Evolutionary conservation across 129 eudicot genomes (phyloP).

Genomic region (Flaveria bidentis): DNA sequence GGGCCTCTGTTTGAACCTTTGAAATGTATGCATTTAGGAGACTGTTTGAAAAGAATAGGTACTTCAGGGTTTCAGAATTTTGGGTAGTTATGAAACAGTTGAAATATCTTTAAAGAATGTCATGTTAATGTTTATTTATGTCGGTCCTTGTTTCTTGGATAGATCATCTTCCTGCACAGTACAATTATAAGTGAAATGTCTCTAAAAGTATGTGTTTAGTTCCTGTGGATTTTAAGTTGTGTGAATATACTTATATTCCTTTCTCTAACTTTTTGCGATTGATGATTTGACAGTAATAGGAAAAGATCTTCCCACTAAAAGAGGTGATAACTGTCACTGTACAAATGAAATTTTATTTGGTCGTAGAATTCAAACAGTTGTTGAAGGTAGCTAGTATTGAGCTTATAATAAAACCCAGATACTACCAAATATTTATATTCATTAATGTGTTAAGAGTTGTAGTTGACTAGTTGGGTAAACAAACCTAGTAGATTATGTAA

Average conservation of each 20-base stretch:
- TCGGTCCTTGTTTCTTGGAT: not conserved
- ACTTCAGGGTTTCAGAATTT: not conserved
- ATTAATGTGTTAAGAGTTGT: not conserved
- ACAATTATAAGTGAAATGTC: not conserved
- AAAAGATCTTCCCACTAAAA: not conserved
- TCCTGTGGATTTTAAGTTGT: not conserved
- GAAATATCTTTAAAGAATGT: not conserved
- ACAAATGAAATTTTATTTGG: not conserved
- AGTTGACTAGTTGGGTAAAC: not conserved
- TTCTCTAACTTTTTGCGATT: not conserved
- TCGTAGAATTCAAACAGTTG: not conserved
- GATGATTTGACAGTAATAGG: not conserved
- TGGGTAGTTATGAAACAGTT: not conserved
- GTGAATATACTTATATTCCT: not conserved
- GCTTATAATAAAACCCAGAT: not conserved
- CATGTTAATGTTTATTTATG: not conserved
- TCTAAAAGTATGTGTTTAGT: not conserved
- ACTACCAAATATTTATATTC: not conserved
- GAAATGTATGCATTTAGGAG: slow-evolving; percentile 3
- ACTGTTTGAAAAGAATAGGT: not conserved
- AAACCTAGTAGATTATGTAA: not conserved
- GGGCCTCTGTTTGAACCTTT: not conserved
- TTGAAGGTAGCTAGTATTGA: not conserved
- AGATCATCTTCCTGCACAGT: not conserved
- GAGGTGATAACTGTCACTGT: not conserved